Base-by-base conservation (phyloP, 306 rosid species). In the Cucurbita ficifolia region DNA sequence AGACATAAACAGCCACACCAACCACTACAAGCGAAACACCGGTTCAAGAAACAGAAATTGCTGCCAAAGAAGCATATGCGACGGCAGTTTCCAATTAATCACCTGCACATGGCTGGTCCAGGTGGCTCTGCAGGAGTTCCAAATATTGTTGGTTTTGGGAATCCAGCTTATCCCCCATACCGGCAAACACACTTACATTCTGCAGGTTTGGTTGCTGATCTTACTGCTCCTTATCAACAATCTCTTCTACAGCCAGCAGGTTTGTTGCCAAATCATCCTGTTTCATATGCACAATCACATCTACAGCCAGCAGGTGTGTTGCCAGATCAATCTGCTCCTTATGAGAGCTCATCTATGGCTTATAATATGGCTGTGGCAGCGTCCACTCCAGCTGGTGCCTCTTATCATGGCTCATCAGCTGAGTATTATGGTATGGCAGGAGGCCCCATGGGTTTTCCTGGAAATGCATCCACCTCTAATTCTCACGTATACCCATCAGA, bases 171-270 rank as follows among this genome's bases (percentile, higher is more conserved):
- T 12, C 78, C 73, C 75, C 84, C 72, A 24, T 83, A 84, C 77
- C 84, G 72, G 75, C 88, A 21, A 67, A 45, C 73, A 45, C 84
- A 29, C 77, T 17, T 75, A 54, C 88, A 56, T 21, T 56, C 79
- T 55, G 59, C 91, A 79, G 88, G 89, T 83, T 83, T 86, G 84
- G 79, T 83, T 76, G 76, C 75, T 33, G 79, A 82, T 63, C 86
- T 77, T 83, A 77, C 71, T 63, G 72, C 72, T 80, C 76, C 87
- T 48, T 82, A 77, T 77, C 56, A 45, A 45, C 55, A 83, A 29
- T 74, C 83, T 73, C 83, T 38, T 79, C 42, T 72, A 50, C 88
- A 62, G 29, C 55, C 79, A 56, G 45, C 89, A 81, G 89, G 88
- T 87, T 84, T 83, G 86, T 83, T 84, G 80, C 78, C 76, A 22